Conservation (phyloP, 441 rosid genomes). For the Cnidoscolus chayamansa region DNA sequence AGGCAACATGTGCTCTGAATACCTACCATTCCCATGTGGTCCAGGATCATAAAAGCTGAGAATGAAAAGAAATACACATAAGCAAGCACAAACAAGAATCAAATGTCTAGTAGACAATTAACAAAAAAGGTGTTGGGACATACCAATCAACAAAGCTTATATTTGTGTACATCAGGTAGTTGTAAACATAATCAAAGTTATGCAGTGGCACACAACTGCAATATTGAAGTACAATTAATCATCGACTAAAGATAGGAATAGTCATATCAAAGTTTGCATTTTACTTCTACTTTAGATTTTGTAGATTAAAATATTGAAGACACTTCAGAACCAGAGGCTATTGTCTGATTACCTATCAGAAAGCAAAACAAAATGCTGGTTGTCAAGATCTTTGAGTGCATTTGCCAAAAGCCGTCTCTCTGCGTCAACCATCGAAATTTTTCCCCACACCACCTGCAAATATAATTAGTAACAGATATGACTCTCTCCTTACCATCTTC, state of each 20-base stretch:
- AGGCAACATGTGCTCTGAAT: constrained; percentile 92
- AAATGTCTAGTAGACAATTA: background rate
- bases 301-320: background rate
- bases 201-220: constrained; percentile 90
- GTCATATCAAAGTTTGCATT: background rate
- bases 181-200: constrained; percentile 70
- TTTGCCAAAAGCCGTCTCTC: constrained; percentile 83
- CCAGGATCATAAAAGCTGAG: constrained; percentile 91
- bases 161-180: constrained; percentile 76
- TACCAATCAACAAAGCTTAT: constrained; percentile 90
- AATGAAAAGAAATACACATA: constrained; percentile 24
- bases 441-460: constrained; percentile 86
- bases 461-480: background rate
- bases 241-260: constrained; percentile 22
- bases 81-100: constrained; percentile 12
- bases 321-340: background rate
- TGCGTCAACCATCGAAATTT: constrained; percentile 96
- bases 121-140: constrained; percentile 10
- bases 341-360: constrained; percentile 64
- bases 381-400: constrained; percentile 86
- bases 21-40: constrained; percentile 94
- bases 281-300: background rate
- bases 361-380: constrained; percentile 92
- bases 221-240: constrained; percentile 21
- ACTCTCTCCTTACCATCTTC: background rate